A percentile compares a stretch with the other conserved stretches of the same genome.
Evolutionary conservation across 2,329 filamentous ascomycete genomes (phyloP).

Genomic region (Paraphoma chrysanthemicola): DNA sequence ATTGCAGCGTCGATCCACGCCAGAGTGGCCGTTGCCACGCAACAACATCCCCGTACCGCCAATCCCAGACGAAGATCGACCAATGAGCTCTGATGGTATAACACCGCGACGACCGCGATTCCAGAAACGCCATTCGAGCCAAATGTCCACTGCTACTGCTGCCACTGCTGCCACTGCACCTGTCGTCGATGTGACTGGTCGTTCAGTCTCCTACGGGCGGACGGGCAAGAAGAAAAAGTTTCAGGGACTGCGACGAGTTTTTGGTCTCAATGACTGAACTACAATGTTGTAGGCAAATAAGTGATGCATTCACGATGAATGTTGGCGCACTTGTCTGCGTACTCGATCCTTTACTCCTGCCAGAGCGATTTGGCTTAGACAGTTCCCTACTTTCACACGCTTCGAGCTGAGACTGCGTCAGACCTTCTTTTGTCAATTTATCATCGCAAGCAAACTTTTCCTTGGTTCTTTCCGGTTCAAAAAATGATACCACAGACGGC

Average conservation of each 20-base stretch:
- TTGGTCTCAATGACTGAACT: constrained; percentile 63
- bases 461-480: neutral
- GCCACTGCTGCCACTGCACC: constrained; percentile 37
- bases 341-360: neutral
- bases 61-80: constrained; percentile 30
- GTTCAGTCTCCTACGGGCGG: constrained; percentile 33
- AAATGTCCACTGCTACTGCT: constrained; percentile 28
- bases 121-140: constrained; percentile 29
- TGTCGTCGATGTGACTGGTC: constrained; percentile 21
- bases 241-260: constrained; percentile 69
- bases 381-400: neutral
- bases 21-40: constrained; percentile 57
- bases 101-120: constrained; percentile 28
- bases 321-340: neutral
- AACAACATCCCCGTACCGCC: constrained; percentile 30
- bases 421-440: neutral
- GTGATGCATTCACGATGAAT: neutral
- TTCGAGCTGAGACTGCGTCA: neutral
- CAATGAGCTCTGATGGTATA: constrained; percentile 41
- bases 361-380: neutral
- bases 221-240: constrained; percentile 70
- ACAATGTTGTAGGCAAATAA: neutral
- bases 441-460: neutral
- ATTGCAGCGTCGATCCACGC: constrained; percentile 57
- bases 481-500: neutral